Percentiles rank a stretch among this genome's conserved stretches.
Evolutionary conservation across 495 filamentous ascomycete genomes (phyloP).

Genomic region (Tricharina praecox): DNA sequence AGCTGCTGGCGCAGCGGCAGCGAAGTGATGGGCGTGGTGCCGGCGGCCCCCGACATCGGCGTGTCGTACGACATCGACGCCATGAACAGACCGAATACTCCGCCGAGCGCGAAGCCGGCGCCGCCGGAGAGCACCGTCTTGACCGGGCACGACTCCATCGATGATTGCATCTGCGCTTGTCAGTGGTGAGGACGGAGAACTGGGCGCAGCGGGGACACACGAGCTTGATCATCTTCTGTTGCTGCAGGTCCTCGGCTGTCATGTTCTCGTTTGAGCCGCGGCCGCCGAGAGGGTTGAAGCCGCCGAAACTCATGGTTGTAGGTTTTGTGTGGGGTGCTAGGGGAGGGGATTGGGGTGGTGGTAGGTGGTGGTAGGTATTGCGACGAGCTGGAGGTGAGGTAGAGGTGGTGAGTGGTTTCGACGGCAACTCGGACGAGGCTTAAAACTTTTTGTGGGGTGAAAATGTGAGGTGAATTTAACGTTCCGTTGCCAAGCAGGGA

Average conservation of each 20-base stretch:
- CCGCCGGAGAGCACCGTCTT: conserved; percentile 70
- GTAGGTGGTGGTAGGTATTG: background rate
- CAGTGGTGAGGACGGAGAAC: background rate
- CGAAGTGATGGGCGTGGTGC: conserved; percentile 37
- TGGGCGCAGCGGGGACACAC: conserved; percentile 6
- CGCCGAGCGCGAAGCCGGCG: conserved; percentile 80
- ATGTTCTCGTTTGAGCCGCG: conserved; percentile 14
- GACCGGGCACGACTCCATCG: conserved; percentile 76
- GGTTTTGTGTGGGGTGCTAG: conserved; percentile 9
- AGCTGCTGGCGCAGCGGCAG: conserved; percentile 74
- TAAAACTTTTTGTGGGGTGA: conserved; percentile 9
- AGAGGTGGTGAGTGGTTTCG: background rate
- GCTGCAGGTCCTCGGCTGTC: conserved; percentile 21
- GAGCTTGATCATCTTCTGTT: conserved; percentile 23
- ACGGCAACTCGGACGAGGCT: conserved; percentile 10
- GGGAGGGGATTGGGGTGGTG: conserved; percentile 6
- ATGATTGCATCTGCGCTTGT: conserved; percentile 48
- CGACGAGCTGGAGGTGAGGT: background rate
- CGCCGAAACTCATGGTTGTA: conserved; percentile 20
- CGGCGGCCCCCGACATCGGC: conserved; percentile 36
- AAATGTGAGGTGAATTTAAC: too few species aligned
- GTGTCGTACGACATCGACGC: conserved; percentile 90
- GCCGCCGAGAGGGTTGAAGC: conserved; percentile 17
- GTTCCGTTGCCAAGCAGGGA: background rate
- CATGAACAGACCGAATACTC: conserved; percentile 91